phyloP scores from a whole-genome alignment of 768 basidiomycete genomes.

The Russula dissimulans region DNA sequence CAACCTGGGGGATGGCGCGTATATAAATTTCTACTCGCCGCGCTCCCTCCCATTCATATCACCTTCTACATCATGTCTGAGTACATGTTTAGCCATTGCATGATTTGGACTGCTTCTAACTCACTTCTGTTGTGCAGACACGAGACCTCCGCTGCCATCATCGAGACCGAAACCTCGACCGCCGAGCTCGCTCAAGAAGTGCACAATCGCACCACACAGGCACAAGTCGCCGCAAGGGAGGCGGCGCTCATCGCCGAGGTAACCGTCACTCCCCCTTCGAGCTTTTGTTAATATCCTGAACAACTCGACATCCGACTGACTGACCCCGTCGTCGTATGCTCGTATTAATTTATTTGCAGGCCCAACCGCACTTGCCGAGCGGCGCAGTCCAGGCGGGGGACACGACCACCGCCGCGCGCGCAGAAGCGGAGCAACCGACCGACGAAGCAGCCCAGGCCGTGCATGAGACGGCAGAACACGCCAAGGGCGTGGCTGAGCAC shows the following conservation, averaged over 20 bases:
- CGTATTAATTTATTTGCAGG: not conserved
- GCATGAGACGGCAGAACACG: constrained; percentile 37
- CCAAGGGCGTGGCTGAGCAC: constrained; percentile 38
- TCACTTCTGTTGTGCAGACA: constrained; percentile 2
- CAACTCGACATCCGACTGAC: too few relatives aligned
- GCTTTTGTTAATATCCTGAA: not conserved
- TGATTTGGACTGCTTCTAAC: not conserved
- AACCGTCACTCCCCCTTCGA: too few relatives aligned
- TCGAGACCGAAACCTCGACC: constrained; percentile 16
- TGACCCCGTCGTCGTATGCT: too few relatives aligned
- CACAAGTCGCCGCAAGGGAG: constrained; percentile 7
- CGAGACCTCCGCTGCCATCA: constrained; percentile 11
- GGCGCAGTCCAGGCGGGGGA: constrained; percentile 13
- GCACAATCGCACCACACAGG: not conserved
- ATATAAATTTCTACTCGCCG: not conserved
- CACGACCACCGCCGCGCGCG: constrained; percentile 47
- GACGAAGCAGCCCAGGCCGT: constrained; percentile 34
- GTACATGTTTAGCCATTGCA: not conserved
- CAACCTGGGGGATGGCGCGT: too few relatives aligned
- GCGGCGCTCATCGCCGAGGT: constrained; percentile 8
- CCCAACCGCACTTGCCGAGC: not conserved
- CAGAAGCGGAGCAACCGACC: constrained; percentile 41
- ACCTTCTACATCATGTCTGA: not conserved
- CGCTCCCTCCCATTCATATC: constrained; percentile 2
- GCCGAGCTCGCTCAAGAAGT: constrained; percentile 5